phyloP scores from a whole-genome alignment of 2,329 filamentous ascomycete species.

The Cytospora chrysosperma region DNA sequence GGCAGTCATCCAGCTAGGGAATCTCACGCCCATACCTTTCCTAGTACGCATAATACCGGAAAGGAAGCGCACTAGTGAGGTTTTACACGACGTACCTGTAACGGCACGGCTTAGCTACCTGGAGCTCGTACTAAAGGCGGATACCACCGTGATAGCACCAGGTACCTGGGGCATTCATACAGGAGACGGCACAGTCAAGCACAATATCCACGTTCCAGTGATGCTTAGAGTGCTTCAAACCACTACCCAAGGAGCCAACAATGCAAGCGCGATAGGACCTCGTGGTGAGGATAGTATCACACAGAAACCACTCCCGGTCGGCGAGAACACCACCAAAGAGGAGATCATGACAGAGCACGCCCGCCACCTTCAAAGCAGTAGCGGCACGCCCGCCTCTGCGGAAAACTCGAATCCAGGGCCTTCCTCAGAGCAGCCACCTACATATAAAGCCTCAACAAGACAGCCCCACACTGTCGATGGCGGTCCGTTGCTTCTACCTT shows the following conservation, averaged over 20 bases:
- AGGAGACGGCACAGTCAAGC: not conserved
- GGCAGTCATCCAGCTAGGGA: conserved; percentile 32
- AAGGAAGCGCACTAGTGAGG: conserved; percentile 20
- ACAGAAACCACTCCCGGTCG: not conserved
- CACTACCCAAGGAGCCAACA: not conserved
- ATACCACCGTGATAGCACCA: conserved; percentile 23
- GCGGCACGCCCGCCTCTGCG: no score
- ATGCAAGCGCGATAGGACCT: not conserved
- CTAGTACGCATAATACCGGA: conserved; percentile 25
- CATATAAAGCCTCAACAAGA: not conserved
- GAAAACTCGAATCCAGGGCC: not conserved
- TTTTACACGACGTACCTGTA: conserved; percentile 22
- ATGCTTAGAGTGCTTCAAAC: not conserved
- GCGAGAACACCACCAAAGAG: not conserved
- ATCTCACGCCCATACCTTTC: conserved; percentile 28
- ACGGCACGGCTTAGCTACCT: conserved; percentile 25
- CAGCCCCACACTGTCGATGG: not conserved
- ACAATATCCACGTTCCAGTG: not conserved
- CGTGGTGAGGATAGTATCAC: not conserved
- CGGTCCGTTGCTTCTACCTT: conserved; percentile 1
- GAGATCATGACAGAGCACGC: not conserved
- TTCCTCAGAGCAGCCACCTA: not conserved
- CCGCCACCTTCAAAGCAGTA: no score
- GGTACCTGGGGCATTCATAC: conserved; percentile 10
- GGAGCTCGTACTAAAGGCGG: conserved; percentile 24